Evolutionary conservation across 2,329 filamentous ascomycete species (phyloP).

Genomic region (Dactylella cylindrospora): DNA sequence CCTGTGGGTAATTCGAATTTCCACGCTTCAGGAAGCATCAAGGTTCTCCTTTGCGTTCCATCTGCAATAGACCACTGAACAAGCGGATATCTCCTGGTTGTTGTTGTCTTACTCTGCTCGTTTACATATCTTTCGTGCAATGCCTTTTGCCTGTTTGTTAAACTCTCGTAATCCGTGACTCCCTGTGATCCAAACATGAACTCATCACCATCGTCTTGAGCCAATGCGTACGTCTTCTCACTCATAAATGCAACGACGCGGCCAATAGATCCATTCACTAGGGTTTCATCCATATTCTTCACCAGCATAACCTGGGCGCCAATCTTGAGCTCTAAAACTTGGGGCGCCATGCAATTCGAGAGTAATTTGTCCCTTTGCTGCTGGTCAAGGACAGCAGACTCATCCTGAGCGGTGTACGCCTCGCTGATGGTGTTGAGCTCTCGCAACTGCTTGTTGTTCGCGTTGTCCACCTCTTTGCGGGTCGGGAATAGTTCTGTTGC

Average conservation of each 20-base stretch:
- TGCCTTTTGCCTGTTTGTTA: conserved; percentile 52
- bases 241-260: conserved; percentile 81
- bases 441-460: conserved; percentile 74
- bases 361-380: conserved; percentile 74
- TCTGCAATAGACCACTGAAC: conserved; percentile 81
- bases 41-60: conserved; percentile 71
- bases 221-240: conserved; percentile 61
- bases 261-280: conserved; percentile 93
- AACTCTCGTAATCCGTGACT: conserved; percentile 35
- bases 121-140: conserved; percentile 55
- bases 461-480: conserved; percentile 80
- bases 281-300: conserved; percentile 91
- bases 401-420: conserved; percentile 72
- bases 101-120: conserved; percentile 57
- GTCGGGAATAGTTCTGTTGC: conserved; percentile 95
- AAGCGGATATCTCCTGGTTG: conserved; percentile 69
- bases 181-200: conserved; percentile 54
- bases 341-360: conserved; percentile 89
- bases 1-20: conserved; percentile 96
- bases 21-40: conserved; percentile 87
- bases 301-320: conserved; percentile 99
- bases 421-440: conserved; percentile 68
- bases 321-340: conserved; percentile 76
- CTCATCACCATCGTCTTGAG: conserved; percentile 53
- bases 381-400: conserved; percentile 67